These are phyloP conservation scores for Starmerella tilneyi DNA, from an alignment of 805 yeast species.

Conservation along the genomic window DNA sequence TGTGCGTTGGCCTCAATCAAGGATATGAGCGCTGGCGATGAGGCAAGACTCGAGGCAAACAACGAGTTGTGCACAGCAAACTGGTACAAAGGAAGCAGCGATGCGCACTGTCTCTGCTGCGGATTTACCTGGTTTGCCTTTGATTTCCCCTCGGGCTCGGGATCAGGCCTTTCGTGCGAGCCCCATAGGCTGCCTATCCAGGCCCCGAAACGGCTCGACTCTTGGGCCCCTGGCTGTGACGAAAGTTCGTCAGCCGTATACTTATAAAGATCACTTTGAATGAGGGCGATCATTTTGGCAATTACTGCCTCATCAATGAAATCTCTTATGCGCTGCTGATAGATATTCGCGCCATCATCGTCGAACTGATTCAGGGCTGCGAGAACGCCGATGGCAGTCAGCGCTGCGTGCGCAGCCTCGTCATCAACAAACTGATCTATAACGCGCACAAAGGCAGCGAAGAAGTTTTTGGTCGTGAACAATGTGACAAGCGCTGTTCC, in stretches of 20 bases:
- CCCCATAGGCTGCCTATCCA: slow-evolving; percentile 1
- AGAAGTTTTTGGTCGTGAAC: slow-evolving; percentile 32
- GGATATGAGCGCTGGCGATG: slow-evolving; percentile 25
- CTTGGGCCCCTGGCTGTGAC: background rate
- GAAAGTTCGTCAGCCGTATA: background rate
- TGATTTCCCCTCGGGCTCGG: no score
- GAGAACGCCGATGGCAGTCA: slow-evolving; percentile 32
- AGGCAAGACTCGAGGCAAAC: slow-evolving; percentile 28
- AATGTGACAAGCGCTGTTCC: slow-evolving; percentile 30
- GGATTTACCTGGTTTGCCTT: background rate
- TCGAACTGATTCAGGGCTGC: slow-evolving; percentile 31
- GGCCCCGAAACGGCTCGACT: background rate
- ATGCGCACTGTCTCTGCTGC: slow-evolving; percentile 8
- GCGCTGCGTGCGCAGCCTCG: slow-evolving; percentile 30
- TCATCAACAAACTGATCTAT: slow-evolving; percentile 26
- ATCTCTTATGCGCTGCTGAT: slow-evolving; percentile 33
- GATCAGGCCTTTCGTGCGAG: no score
- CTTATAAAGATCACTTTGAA: slow-evolving; percentile 16
- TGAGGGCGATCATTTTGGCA: slow-evolving; percentile 27
- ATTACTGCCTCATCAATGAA: slow-evolving; percentile 33
- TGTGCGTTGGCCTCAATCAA: slow-evolving; percentile 29
- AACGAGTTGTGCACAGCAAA: slow-evolving; percentile 32
- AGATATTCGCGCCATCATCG: slow-evolving; percentile 31
- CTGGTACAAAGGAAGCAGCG: slow-evolving; percentile 29
- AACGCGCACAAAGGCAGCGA: slow-evolving; percentile 31